Base-by-base conservation (phyloP, 805 yeast genomes). In the Zygosaccharomyces kombuchaensis region DNA sequence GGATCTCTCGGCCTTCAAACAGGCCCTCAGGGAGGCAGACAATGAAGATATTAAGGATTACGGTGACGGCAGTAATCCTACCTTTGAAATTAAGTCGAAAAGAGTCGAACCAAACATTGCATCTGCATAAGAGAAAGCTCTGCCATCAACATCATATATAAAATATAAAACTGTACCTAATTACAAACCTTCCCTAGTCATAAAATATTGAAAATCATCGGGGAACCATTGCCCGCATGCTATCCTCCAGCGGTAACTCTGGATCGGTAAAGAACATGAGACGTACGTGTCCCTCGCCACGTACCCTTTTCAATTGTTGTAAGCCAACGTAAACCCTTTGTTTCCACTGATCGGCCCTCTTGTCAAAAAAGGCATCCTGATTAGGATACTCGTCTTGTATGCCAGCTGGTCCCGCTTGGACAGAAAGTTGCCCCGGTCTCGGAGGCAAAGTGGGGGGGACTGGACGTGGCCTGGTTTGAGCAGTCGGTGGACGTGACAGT, bases 1-100 rank as follows among this genome's bases (percentile, higher is more conserved):
- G 64, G 76, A 73, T 57, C 62, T 72, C 51, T 53, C 73, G 17
- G 71, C 69, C 45, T 72, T 72, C 52, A 66, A 67, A 31, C 59
- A 65, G 45, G 69, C 69, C 6, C 46, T 70, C 42, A 68, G 58
- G 16, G 67, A 65, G 19, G 67, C 66, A 34, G 62, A 60, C 34
- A 67, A 62, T 34, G 69, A 59, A 37, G 73, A 71, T 43, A 75
- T 81, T 53, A 82, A 78, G 62, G 90, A 83, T 66, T 83, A 83
- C 55, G 90, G 90, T 61, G 87, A 84, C 64, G 90, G 87, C 59
- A 53, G 62, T 42, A 65, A 67, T 50, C 63, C 69, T 41, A 59
- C 67, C 10, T 71, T 70, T 48, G 69, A 63, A 12, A 51, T 57
- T 9, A 48, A 41, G 36, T 44, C 52, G 34, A 23, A 6, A 14